Evolutionary conservation across 108 stramenopile species (phyloP), one percentile per base, ranked within the genome.

Genomic region (Cyclotella cryptica): DNA sequence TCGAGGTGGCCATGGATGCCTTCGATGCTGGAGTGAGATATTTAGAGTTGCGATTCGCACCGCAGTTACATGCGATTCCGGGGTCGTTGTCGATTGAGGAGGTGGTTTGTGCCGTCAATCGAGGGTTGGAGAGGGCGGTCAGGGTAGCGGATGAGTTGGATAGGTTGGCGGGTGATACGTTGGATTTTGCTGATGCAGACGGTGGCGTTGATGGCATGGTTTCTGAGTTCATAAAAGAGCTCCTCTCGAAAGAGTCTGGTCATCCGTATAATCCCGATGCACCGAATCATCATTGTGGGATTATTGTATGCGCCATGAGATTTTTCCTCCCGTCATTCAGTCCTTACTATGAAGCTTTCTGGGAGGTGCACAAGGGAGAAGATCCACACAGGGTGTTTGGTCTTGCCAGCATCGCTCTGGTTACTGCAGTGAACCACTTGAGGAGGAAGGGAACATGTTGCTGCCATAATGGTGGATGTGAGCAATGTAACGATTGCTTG

Each of bases 281-380:
- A n/a, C 79, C 79, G 22, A 64, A 71, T 21, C 79, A 80, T 69
- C 72, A 74, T 42, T 80, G 73, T 29, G 79, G 79, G 44, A 69
- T 80, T 1, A 80, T 80, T 47, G 72, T 63, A 6, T 80, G 79
- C 21, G 79, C 79, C 13, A 80, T 80, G 79, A 66, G 79, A 61
- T 73, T 72, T 58, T 80, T 80, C 43, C 24, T 73, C 17, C 79
- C 79, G 15, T 22, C 28, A 12, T 80, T 80, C 46, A 58, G 79
- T 29, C 79, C 79, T 0, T 80, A 73, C 65, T 80, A 80, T 29
- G 58, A 69, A 22, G 72, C 79, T 19, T 80, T 80, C 42, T 80
- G 66, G 42, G 79, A 80, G 19, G 79, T 80, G 29, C 79, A 80
- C 58, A 69, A 69, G 59, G 79, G 79, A 49, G 79, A 80, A 53